Conservation (phyloP, 2,329 filamentous ascomycete species). For the Stachybotrys echinatus region DNA sequence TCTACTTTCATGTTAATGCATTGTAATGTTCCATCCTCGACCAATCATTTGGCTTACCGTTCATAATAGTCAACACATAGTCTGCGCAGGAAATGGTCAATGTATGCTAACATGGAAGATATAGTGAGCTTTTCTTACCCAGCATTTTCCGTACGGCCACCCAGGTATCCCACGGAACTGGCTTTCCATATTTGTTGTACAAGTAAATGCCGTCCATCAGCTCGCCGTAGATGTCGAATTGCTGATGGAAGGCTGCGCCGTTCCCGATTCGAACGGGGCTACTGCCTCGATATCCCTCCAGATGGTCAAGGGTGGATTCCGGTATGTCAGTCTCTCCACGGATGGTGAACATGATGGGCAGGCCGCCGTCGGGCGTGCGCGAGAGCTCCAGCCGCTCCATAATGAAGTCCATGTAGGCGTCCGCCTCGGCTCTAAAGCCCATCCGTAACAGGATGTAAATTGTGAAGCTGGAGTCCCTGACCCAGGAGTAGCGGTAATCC, state of each 20-base stretch:
- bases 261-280: constrained; percentile 72
- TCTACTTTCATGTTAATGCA: no score
- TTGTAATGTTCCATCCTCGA: constrained; percentile 9
- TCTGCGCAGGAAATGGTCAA: no score
- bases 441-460: constrained; percentile 73
- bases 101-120: no score
- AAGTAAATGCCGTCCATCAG: constrained; percentile 73
- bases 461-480: constrained; percentile 72
- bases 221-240: constrained; percentile 77
- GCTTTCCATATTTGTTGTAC: constrained; percentile 75
- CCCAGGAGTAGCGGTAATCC: constrained; percentile 76
- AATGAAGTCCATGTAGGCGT: constrained; percentile 75
- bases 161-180: constrained; percentile 73
- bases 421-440: constrained; percentile 69
- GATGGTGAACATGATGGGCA: constrained; percentile 82
- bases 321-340: constrained; percentile 69
- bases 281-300: constrained; percentile 68
- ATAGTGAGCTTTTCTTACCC: constrained; percentile 28
- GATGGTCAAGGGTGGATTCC: constrained; percentile 61
- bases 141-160: constrained; percentile 62
- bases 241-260: constrained; percentile 68
- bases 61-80: constrained; percentile 63
- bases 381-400: constrained; percentile 63
- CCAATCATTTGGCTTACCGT: constrained; percentile 40
- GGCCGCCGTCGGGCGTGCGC: constrained; percentile 50